These are phyloP conservation scores for Pyropia haitanensis DNA, from an alignment of 23 red algal species.

Conservation along the genomic window DNA sequence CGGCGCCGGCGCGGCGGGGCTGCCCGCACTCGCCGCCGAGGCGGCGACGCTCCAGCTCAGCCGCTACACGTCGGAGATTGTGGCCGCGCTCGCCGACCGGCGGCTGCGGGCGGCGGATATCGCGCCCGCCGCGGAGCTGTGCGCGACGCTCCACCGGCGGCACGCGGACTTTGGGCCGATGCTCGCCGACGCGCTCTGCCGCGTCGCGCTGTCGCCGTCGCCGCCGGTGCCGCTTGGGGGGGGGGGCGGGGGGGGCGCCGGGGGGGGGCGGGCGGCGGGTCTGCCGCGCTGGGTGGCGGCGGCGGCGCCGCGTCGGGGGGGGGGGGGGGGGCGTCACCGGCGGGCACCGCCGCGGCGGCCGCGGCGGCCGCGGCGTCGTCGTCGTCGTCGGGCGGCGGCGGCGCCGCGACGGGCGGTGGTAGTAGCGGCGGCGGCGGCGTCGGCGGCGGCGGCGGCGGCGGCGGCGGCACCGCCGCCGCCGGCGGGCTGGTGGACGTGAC, in stretches of 20 bases:
- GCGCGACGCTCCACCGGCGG: constrained; percentile 43
- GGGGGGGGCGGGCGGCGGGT: too few relatives aligned
- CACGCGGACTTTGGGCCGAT: constrained; percentile 61
- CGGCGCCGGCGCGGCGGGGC: constrained; percentile 18
- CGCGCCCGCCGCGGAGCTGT: constrained; percentile 31
- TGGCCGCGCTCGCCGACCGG: constrained; percentile 50
- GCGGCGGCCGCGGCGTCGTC: too few relatives aligned
- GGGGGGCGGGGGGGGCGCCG: too few relatives aligned
- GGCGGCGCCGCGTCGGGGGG: too few relatives aligned
- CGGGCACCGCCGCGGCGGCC: too few relatives aligned
- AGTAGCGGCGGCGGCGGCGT: constrained; percentile 20
- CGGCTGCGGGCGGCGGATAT: constrained; percentile 52
- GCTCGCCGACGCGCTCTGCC: constrained; percentile 18
- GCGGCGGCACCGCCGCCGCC: constrained; percentile 60
- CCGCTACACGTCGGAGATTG: constrained; percentile 76
- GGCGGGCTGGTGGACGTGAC: constrained; percentile 36
- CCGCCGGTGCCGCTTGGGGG: too few relatives aligned
- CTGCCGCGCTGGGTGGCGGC: too few relatives aligned
- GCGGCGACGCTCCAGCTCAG: constrained; percentile 53
- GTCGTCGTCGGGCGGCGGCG: too few relatives aligned
- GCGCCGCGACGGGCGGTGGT: too few relatives aligned
- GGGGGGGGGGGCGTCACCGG: too few relatives aligned
- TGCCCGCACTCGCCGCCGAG: constrained; percentile 30
- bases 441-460: constrained; percentile 16
- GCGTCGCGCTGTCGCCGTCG: too few relatives aligned